Evolutionary conservation across 805 yeast genomes (phyloP).

Genomic region (Ogataea naganishii): DNA sequence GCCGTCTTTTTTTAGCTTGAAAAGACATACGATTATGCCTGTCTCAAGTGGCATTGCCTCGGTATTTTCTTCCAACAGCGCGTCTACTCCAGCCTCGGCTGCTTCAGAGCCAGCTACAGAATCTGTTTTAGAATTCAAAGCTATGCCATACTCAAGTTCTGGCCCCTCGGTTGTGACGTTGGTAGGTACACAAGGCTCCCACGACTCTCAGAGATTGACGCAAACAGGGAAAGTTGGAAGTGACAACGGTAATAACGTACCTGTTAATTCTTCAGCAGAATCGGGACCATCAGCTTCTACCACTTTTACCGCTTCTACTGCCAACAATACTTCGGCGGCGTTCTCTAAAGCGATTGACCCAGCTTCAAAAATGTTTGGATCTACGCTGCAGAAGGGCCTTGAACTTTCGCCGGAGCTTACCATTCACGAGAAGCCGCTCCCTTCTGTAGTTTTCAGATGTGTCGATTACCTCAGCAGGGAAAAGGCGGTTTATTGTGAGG

Average conservation of each 20-base stretch:
- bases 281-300: conserved; percentile 8
- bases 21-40: neutral
- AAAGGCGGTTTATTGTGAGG: conserved; percentile 79
- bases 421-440: conserved; percentile 39
- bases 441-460: conserved; percentile 73
- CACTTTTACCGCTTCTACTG: neutral
- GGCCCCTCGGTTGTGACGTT: neutral
- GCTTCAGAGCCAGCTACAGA: conserved; percentile 1
- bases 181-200: conserved; percentile 1
- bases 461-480: conserved; percentile 54
- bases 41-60: conserved; percentile 1
- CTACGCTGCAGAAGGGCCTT: conserved; percentile 45
- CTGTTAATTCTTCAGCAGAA: too few relatives aligned
- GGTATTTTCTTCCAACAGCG: too few relatives aligned
- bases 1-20: conserved; percentile 1
- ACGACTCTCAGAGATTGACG: too few relatives aligned
- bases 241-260: too few relatives aligned
- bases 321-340: too few relatives aligned
- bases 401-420: conserved; percentile 39
- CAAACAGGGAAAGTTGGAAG: too few relatives aligned
- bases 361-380: conserved; percentile 49
- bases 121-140: conserved; percentile 21
- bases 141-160: conserved; percentile 23
- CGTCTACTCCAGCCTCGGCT: too few relatives aligned
- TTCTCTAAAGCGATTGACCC: conserved; percentile 4